Evolutionary conservation across 2,329 filamentous ascomycete species (phyloP).

Genomic region (Penicillium janthinellum): DNA sequence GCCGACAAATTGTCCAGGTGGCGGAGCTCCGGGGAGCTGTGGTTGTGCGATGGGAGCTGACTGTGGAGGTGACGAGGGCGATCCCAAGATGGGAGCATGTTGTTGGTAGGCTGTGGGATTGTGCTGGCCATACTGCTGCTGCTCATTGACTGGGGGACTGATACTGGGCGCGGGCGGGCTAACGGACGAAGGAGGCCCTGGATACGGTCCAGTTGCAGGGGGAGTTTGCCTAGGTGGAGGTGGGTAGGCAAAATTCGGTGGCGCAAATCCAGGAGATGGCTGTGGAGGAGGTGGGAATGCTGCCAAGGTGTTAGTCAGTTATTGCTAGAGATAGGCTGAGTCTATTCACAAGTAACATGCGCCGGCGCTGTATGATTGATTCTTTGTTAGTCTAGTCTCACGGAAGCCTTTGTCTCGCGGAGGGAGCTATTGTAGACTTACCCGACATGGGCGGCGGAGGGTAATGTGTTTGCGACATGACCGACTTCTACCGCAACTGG

Average conservation of each 20-base stretch:
- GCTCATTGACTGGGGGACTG: conserved; percentile 2
- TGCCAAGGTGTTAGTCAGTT: no score
- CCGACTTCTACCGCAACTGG: no score
- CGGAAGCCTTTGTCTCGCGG: no score
- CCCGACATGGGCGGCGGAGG: conserved; percentile 21
- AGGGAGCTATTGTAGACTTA: conserved; percentile 4
- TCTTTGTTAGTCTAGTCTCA: no score
- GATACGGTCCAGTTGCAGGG: conserved; percentile 13
- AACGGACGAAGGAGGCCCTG: conserved; percentile 6
- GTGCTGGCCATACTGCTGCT: not conserved
- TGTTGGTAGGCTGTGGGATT: no score
- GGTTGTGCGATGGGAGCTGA: no score
- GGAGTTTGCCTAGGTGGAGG: conserved; percentile 29
- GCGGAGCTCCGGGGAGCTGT: conserved; percentile 39
- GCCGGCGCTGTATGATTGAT: conserved; percentile 15
- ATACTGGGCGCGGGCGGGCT: conserved; percentile 6
- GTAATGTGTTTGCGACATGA: not conserved
- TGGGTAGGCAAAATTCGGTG: conserved; percentile 24
- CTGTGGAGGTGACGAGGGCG: no score
- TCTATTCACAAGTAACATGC: conserved; percentile 14
- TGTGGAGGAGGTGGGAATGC: conserved; percentile 12
- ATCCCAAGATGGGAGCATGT: no score
- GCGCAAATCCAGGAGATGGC: not conserved
- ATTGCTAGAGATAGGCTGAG: no score
- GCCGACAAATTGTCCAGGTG: conserved; percentile 63